A percentile compares a stretch with the other conserved stretches of the same genome.
Conservation (phyloP, 805 yeast genomes). For the Wickerhamomyces kurtzmanii region DNA sequence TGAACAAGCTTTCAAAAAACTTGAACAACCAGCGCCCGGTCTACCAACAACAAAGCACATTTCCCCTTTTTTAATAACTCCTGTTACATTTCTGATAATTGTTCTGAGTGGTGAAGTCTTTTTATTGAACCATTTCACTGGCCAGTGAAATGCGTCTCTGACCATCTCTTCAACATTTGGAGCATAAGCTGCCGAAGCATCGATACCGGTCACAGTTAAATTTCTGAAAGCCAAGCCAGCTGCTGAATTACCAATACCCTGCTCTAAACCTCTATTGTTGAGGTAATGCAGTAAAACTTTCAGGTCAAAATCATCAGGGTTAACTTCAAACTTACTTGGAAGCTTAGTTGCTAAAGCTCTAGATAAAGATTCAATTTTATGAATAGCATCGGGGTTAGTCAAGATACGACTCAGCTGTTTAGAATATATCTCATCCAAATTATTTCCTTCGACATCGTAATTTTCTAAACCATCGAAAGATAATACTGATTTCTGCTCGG, state of each 20-base stretch:
- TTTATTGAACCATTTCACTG: conserved; percentile 19
- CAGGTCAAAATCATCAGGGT: conserved; percentile 31
- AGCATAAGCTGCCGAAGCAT: conserved; percentile 43
- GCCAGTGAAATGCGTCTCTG: conserved; percentile 21
- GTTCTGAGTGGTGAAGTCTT: conserved; percentile 23
- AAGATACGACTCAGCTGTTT: too few relatives aligned
- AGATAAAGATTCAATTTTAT: conserved; percentile 35
- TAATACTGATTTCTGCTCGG: too few relatives aligned
- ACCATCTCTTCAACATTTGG: conserved; percentile 34
- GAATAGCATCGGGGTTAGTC: conserved; percentile 25
- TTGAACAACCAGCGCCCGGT: conserved; percentile 78
- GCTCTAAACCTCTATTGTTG: conserved; percentile 29
- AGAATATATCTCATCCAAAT: too few relatives aligned
- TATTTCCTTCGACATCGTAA: too few relatives aligned
- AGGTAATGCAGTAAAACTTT: conserved; percentile 24
- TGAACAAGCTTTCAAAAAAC: conserved; percentile 55
- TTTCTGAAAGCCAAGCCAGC: conserved; percentile 38
- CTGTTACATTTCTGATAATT: conserved; percentile 28
- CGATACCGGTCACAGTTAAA: conserved; percentile 36
- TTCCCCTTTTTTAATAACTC: conserved; percentile 50
- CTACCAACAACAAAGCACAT: conserved; percentile 61
- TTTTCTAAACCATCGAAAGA: too few relatives aligned
- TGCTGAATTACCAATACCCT: conserved; percentile 34
- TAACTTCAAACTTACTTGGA: conserved; percentile 34
- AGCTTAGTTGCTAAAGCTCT: conserved; percentile 39